Base-by-base conservation (phyloP, 768 basidiomycete genomes). In the Chlorophyllum brunneum region DNA sequence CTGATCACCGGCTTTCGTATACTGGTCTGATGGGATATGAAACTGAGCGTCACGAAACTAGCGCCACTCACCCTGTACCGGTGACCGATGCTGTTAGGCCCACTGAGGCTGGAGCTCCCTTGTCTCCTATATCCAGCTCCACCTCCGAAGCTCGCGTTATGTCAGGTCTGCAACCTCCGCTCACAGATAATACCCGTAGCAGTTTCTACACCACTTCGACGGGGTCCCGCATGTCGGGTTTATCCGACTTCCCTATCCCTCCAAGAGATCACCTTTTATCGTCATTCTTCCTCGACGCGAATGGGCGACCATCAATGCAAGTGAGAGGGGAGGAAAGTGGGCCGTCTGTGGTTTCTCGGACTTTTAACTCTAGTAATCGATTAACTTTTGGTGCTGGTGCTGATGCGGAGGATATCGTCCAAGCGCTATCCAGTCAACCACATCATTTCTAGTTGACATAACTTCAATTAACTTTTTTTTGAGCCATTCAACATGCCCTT, bases 201-300 rank as follows among this genome's bases (percentile, higher is more conserved):
- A 89, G 87, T 63, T 83, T 77, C 62, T 69, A 82, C 73, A 89
- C 86, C 27, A 75, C 74, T 2, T 85, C 84, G 0, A 71, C 68
- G 4, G 56, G 69, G 8, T 88, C 87, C 0, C 75, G 76, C 26
- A 88, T 89, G 73, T 88, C 86, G 1, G 74, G 75, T 7, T 73
- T 88, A 11, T 87, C 85, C 3, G 87, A 88, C 59, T 89, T 89
- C 62, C 87, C 86, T 1, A 67, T 66, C 7, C 86, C 86, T 2
- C 86, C 66, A 23, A 58, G 61, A 37, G 63, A 63, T 33, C 71
- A 70, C 6, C 63, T 77, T n/a, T 52, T 80, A 18, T 70, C 71
- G 31, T 65, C 79, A 0, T 79, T 73, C 54, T 73, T 74, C 56
- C 73, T 75, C 26, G 65, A 68, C 15, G 58, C 61, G 10, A 56